Evolutionary conservation across 2,329 filamentous ascomycete species (phyloP).

Genomic region (Cladophialophora chaetospira): DNA sequence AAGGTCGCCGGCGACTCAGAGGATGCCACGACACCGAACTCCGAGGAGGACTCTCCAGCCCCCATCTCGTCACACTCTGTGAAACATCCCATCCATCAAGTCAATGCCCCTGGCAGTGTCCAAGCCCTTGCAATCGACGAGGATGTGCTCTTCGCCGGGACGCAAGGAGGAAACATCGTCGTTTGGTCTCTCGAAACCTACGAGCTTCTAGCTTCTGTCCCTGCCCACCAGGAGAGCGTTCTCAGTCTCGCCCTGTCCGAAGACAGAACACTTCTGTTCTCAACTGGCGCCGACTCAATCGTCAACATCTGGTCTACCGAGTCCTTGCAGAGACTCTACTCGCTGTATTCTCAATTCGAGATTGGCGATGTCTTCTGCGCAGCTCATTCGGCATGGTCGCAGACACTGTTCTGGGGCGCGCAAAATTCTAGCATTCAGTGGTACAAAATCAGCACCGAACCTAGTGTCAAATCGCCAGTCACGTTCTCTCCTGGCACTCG

Average conservation of each 20-base stretch:
- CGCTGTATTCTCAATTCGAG: slow-evolving; percentile 90
- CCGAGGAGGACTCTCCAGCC: slow-evolving; percentile 4
- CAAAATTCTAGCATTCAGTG: slow-evolving; percentile 70
- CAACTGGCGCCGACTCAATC: slow-evolving; percentile 88
- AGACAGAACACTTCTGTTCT: slow-evolving; percentile 77
- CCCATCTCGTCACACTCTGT: background rate
- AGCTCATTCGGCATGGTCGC: slow-evolving; percentile 76
- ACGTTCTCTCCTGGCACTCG: slow-evolving; percentile 70
- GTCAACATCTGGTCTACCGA: slow-evolving; percentile 90
- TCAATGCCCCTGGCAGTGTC: slow-evolving; percentile 37
- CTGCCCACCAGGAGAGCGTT: slow-evolving; percentile 89
- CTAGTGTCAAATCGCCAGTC: slow-evolving; percentile 60
- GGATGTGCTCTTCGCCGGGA: slow-evolving; percentile 83
- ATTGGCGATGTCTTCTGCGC: slow-evolving; percentile 95
- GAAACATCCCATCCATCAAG: slow-evolving; percentile 28
- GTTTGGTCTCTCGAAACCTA: slow-evolving; percentile 89
- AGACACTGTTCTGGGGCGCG: slow-evolving; percentile 86
- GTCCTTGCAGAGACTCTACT: slow-evolving; percentile 73
- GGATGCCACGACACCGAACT: background rate
- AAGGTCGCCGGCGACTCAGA: background rate
- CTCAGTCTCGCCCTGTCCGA: slow-evolving; percentile 79
- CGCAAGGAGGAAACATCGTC: slow-evolving; percentile 89
- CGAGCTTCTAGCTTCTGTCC: slow-evolving; percentile 73
- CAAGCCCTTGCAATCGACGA: slow-evolving; percentile 80
- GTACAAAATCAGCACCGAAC: slow-evolving; percentile 72